These are phyloP conservation scores for Leccinum subrobustum DNA, from an alignment of 1,284 basidiomycete species.

Conservation along the genomic window DNA sequence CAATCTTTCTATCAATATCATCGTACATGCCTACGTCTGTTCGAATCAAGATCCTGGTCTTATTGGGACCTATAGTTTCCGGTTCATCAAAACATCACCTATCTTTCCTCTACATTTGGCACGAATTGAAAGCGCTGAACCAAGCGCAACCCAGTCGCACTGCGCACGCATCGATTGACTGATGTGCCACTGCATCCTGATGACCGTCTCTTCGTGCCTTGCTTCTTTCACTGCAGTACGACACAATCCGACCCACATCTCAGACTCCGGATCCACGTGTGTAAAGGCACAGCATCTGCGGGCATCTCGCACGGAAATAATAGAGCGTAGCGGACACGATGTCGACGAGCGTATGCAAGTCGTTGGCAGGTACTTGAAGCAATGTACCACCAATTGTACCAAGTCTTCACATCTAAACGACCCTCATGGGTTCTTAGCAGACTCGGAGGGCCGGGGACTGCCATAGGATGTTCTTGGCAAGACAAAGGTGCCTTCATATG, in stretches of 20 bases:
- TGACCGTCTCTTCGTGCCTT: conserved; percentile 22
- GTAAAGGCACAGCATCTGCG: conserved; percentile 30
- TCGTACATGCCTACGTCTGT: background rate
- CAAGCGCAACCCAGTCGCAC: too few relatives aligned
- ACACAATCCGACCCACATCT: conserved; percentile 22
- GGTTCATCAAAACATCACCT: background rate
- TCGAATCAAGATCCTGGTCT: background rate
- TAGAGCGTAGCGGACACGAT: conserved; percentile 24
- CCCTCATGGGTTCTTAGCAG: conserved; percentile 14
- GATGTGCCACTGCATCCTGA: conserved; percentile 23
- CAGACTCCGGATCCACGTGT: conserved; percentile 20
- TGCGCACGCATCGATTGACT: too few relatives aligned
- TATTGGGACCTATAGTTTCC: background rate
- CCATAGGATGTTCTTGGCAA: conserved; percentile 23
- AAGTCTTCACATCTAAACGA: conserved; percentile 18
- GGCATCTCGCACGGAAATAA: conserved; percentile 24
- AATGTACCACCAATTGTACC: conserved; percentile 6
- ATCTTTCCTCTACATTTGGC: too few relatives aligned
- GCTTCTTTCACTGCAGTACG: conserved; percentile 24
- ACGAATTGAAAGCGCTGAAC: too few relatives aligned
- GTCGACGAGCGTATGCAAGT: conserved; percentile 29
- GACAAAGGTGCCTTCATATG: conserved; percentile 17
- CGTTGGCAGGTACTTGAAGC: background rate
- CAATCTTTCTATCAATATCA: background rate
- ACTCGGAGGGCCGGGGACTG: background rate